These are phyloP conservation scores for Cadophora gregata DNA, from an alignment of 2,329 filamentous ascomycete species.

Conservation along the genomic window DNA sequence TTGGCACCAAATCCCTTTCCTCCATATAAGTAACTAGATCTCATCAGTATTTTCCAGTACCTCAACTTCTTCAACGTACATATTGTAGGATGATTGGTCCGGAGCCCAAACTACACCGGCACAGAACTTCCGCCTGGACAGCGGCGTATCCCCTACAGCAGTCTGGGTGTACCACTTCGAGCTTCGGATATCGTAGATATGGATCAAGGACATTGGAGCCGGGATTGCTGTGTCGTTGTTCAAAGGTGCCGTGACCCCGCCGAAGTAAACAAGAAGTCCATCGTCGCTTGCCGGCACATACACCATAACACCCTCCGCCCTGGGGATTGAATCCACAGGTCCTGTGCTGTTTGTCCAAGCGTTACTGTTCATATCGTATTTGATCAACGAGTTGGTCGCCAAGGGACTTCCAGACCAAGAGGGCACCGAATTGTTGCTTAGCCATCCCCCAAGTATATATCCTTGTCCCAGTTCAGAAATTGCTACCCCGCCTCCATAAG, in stretches of 20 bases:
- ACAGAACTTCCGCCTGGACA: constrained; percentile 62
- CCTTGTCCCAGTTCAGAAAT: constrained; percentile 60
- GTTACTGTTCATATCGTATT: constrained; percentile 60
- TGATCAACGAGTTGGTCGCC: constrained; percentile 58
- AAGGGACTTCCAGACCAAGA: constrained; percentile 56
- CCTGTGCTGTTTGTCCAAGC: constrained; percentile 59
- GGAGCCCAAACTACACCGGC: constrained; percentile 64
- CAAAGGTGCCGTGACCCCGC: constrained; percentile 57
- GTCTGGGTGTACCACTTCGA: constrained; percentile 65
- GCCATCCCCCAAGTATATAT: constrained; percentile 69
- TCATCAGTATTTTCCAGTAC: constrained; percentile 22
- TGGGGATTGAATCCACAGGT: constrained; percentile 53
- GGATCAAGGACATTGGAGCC: constrained; percentile 57
- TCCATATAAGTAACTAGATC: constrained; percentile 63
- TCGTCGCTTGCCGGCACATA: constrained; percentile 65
- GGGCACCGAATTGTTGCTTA: constrained; percentile 58
- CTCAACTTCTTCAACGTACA: constrained; percentile 51
- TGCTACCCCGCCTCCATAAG: constrained; percentile 62
- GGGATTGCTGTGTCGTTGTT: constrained; percentile 52
- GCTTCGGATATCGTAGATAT: constrained; percentile 65
- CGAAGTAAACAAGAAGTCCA: constrained; percentile 67
- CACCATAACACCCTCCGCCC: constrained; percentile 65
- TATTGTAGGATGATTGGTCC: constrained; percentile 68
- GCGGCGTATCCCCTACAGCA: constrained; percentile 59
- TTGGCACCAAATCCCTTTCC: constrained; percentile 56